Evolutionary conservation across 2,329 filamentous ascomycete species (phyloP).

Genomic region (Hypoxylon sp.): DNA sequence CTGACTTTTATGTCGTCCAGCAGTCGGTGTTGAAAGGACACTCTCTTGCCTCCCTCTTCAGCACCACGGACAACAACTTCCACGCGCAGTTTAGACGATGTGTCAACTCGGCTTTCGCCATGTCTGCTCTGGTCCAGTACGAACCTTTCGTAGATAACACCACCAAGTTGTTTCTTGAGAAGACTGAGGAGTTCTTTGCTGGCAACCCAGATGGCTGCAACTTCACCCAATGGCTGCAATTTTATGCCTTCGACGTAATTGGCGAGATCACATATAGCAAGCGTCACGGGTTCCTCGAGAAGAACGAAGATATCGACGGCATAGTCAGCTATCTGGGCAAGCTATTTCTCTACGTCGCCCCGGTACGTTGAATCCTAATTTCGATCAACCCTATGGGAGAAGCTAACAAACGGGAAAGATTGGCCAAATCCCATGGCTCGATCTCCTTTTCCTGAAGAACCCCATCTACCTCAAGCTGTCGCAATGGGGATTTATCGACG

Average conservation of each 20-base stretch:
- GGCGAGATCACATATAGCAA: slow-evolving; percentile 80
- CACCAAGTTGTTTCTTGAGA: slow-evolving; percentile 72
- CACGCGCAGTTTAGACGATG: slow-evolving; percentile 78
- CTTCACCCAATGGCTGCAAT: slow-evolving; percentile 78
- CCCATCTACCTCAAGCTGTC: slow-evolving; percentile 74
- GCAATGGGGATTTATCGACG: slow-evolving; percentile 71
- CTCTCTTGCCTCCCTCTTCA: slow-evolving; percentile 76
- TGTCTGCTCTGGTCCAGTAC: slow-evolving; percentile 79
- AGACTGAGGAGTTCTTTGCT: slow-evolving; percentile 65
- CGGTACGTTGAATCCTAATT: slow-evolving; percentile 55
- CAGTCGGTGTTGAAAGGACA: slow-evolving; percentile 74
- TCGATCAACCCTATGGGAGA: background rate
- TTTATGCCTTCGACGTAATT: slow-evolving; percentile 83
- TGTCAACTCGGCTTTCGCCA: slow-evolving; percentile 79
- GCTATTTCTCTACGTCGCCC: slow-evolving; percentile 75
- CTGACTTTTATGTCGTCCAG: slow-evolving; percentile 82
- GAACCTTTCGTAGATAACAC: slow-evolving; percentile 83
- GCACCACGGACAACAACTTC: slow-evolving; percentile 76
- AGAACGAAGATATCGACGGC: slow-evolving; percentile 76
- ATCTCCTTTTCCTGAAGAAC: slow-evolving; percentile 76
- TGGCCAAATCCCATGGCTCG: slow-evolving; percentile 77
- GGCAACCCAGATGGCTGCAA: slow-evolving; percentile 59
- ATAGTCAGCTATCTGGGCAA: slow-evolving; percentile 71
- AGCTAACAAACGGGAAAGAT: slow-evolving; percentile 54
- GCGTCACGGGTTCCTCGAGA: slow-evolving; percentile 77